These are phyloP conservation scores for Saksenaea vasiformis DNA, from an alignment of 371 early-diverging fungal species.

Conservation along the genomic window DNA sequence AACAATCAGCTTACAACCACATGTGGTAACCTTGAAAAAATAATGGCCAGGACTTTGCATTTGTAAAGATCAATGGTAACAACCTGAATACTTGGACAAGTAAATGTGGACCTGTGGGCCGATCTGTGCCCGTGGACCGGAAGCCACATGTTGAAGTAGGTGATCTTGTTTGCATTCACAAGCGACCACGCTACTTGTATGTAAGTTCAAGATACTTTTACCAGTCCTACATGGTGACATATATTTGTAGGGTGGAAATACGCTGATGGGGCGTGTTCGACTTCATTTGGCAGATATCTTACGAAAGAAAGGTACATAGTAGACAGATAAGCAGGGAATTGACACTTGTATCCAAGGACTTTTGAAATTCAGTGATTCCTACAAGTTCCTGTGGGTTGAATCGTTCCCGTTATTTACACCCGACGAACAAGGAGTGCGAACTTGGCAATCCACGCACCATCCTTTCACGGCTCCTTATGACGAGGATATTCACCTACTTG, in stretches of 20 bases:
- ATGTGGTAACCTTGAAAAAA: background rate
- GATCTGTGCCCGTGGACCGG: conserved; percentile 23
- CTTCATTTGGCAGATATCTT: conserved; percentile 60
- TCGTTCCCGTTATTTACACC: conserved; percentile 89
- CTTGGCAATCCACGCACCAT: conserved; percentile 81
- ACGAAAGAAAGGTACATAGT: conserved; percentile 49
- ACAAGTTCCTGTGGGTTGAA: conserved; percentile 86
- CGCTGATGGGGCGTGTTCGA: conserved; percentile 75
- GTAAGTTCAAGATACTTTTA: conserved; percentile 29
- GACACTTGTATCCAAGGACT: conserved; percentile 24
- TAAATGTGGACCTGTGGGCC: conserved; percentile 38
- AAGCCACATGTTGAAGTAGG: conserved; percentile 49
- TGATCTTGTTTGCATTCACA: conserved; percentile 63
- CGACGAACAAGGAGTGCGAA: conserved; percentile 47
- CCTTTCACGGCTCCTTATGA: conserved; percentile 89
- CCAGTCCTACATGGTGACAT: background rate
- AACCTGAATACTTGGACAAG: conserved; percentile 59
- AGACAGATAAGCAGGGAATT: background rate
- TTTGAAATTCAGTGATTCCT: conserved; percentile 47
- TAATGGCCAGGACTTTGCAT: conserved; percentile 35
- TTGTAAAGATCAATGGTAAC: conserved; percentile 59
- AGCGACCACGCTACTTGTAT: conserved; percentile 56
- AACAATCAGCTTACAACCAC: background rate
- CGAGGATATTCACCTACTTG: conserved; percentile 66
- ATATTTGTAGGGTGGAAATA: conserved; percentile 66